phyloP scores from a whole-genome alignment of 768 basidiomycete genomes.

The Gloeophyllum trabeum region DNA sequence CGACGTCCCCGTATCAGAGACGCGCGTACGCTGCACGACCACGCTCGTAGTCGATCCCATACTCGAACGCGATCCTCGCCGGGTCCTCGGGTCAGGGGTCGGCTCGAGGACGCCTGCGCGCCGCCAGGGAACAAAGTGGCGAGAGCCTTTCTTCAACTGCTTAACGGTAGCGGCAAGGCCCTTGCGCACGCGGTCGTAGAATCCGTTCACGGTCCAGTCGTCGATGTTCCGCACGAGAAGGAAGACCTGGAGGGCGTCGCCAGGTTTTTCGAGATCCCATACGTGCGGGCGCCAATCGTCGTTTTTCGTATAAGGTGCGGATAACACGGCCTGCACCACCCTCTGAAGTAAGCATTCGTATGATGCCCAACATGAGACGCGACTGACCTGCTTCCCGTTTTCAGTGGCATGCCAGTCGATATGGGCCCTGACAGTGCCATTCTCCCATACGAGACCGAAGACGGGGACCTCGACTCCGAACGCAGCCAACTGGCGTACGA shows the following conservation, averaged over 20 bases:
- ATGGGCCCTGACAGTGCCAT: slow-evolving; percentile 39
- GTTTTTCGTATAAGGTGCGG: slow-evolving; percentile 29
- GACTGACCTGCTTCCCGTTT: slow-evolving; percentile 1
- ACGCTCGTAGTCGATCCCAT: too few relatives aligned
- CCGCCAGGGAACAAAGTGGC: slow-evolving; percentile 36
- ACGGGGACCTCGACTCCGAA: slow-evolving; percentile 33
- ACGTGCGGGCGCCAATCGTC: slow-evolving; percentile 27
- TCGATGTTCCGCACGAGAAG: slow-evolving; percentile 43
- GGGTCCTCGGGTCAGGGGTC: too few relatives aligned
- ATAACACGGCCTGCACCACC: slow-evolving; percentile 30
- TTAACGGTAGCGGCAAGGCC: slow-evolving; percentile 28
- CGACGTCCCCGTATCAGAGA: too few relatives aligned
- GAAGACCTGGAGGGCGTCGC: slow-evolving; percentile 36
- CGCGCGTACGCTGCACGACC: too few relatives aligned
- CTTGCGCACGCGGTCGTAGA: slow-evolving; percentile 24
- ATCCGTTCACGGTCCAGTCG: slow-evolving; percentile 33
- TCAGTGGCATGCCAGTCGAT: slow-evolving; percentile 36
- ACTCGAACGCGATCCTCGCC: too few relatives aligned
- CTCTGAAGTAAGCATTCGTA: too few relatives aligned
- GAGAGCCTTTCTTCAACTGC: slow-evolving; percentile 19
- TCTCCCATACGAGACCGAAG: slow-evolving; percentile 43
- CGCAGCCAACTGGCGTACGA: slow-evolving; percentile 37
- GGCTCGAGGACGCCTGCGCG: slow-evolving; percentile 27
- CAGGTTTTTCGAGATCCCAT: slow-evolving; percentile 34
- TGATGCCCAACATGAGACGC: too few relatives aligned